Conservation (phyloP, 768 basidiomycete genomes). For the Hygrophoropsis aurantiaca region DNA sequence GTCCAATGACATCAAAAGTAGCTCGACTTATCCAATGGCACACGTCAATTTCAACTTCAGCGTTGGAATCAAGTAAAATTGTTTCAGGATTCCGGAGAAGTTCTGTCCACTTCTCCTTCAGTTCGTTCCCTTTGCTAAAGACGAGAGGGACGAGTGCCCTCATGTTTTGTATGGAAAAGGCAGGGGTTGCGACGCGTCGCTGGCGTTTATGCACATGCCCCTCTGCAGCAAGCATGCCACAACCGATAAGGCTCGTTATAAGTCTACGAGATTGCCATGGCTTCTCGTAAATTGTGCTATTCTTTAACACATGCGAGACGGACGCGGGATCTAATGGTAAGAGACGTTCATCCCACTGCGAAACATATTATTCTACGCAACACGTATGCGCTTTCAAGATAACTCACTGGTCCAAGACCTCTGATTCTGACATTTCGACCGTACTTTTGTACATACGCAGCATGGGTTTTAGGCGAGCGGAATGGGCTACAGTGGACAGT, state of each 20-base stretch:
- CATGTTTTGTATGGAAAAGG: slow-evolving; percentile 79
- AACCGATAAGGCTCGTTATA: slow-evolving; percentile 78
- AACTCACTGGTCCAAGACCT: slow-evolving; percentile 68
- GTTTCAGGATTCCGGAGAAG: slow-evolving; percentile 38
- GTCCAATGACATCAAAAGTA: slow-evolving; percentile 88
- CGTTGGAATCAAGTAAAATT: slow-evolving; percentile 16
- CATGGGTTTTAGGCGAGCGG: slow-evolving; percentile 53
- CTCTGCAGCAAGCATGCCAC: slow-evolving; percentile 80
- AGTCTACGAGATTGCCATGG: slow-evolving; percentile 76
- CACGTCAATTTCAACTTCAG: slow-evolving; percentile 59
- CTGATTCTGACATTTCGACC: slow-evolving; percentile 71
- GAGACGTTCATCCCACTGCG: slow-evolving; percentile 76
- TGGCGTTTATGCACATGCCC: slow-evolving; percentile 79
- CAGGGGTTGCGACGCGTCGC: slow-evolving; percentile 71
- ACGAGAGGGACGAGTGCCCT: slow-evolving; percentile 70
- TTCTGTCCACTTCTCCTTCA: slow-evolving; percentile 60
- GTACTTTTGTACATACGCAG: slow-evolving; percentile 53
- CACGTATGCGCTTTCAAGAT: not conserved
- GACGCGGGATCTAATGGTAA: slow-evolving; percentile 80
- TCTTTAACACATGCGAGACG: slow-evolving; percentile 70
- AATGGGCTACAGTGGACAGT: slow-evolving; percentile 41
- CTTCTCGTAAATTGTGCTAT: slow-evolving; percentile 76
- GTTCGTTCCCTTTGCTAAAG: slow-evolving; percentile 63
- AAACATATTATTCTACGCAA: not conserved
- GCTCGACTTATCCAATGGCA: slow-evolving; percentile 79